phyloP scores from a whole-genome alignment of 2,329 filamentous ascomycete species.

The Alternaria sp. region DNA sequence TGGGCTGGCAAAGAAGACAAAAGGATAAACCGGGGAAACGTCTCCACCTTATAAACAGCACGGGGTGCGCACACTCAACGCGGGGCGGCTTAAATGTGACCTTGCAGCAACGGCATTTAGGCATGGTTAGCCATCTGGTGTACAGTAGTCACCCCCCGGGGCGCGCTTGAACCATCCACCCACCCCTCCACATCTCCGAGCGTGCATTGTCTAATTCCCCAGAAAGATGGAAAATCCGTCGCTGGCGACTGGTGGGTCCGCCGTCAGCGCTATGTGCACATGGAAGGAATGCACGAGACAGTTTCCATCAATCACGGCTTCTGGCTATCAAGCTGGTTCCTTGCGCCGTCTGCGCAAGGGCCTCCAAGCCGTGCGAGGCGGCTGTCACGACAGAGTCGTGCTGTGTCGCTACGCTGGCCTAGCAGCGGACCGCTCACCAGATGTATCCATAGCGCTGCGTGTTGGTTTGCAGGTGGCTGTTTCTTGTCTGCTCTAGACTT shows the following conservation, averaged over 20 bases:
- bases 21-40: slow-evolving; percentile 10
- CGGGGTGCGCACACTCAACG: slow-evolving; percentile 10
- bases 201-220: not conserved
- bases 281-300: not conserved
- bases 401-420: slow-evolving; percentile 17
- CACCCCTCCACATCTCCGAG: not conserved
- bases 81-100: slow-evolving; percentile 1
- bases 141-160: not conserved
- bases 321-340: slow-evolving; percentile 15
- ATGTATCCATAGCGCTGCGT: slow-evolving; percentile 20
- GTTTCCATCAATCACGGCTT: slow-evolving; percentile 34
- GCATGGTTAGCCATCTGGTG: not conserved
- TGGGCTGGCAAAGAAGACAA: slow-evolving; percentile 23
- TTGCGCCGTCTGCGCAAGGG: slow-evolving; percentile 12
- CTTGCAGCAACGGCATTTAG: slow-evolving; percentile 5
- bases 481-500: slow-evolving; percentile 7
- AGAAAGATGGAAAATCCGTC: not conserved
- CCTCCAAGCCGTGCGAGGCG: slow-evolving; percentile 16
- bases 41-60: slow-evolving; percentile 27
- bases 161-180: not conserved
- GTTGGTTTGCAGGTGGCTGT: slow-evolving; percentile 12
- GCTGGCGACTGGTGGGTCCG: slow-evolving; percentile 16
- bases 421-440: slow-evolving; percentile 26
- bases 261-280: not conserved
- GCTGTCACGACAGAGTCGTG: slow-evolving; percentile 18